Evolutionary conservation across 2,329 filamentous ascomycete species (phyloP), one percentile per base, ranked within the genome.

Genomic region (Trichoderma sp.): DNA sequence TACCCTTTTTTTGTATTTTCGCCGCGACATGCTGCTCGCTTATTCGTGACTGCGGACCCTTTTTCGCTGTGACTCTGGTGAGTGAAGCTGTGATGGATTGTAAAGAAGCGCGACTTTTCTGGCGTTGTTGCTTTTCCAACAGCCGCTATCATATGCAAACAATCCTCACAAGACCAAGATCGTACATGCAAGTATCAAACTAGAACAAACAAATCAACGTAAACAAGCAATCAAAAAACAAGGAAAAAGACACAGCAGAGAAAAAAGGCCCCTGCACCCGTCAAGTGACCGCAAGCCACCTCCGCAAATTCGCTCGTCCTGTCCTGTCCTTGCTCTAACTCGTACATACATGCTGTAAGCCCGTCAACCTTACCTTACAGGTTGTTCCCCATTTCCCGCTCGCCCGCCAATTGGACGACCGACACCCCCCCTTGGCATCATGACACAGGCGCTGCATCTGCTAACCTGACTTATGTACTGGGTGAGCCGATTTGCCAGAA

Each of bases 231-330:
- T 1, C 7, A 8, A 43, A 18, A 34, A 63, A 3, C 51, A 68
- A 43, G 51, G 32, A 53, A 58, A 6, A 47, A 21, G 5, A 6
- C 12, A 34, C 7, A n/a, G 3, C n/a, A 7, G 9, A 3, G 4
- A 9, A 11, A 47, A 62, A 26, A 26, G 32, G 30, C 24, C 34
- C 26, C 39, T 63, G 58, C 57, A 24, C 43, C 60, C 68, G 51
- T 71, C 69, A 71, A 71, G 69, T 71, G 69, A 71, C 69, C 69
- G 56, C 64, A 57, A 60, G 70, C 70, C 70, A 72, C 70, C 70
- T 72, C 70, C 70, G 65, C 70, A 72, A 61, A 61, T 39, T 58
- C 39, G 47, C 69, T 71, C 67, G 67, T 26, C 24, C 34, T 39
- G 65, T n/a, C 43, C 36, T n/a, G 65, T n/a, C 43, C 36, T n/a